Evolutionary conservation across 2,329 filamentous ascomycete genomes (phyloP), one percentile per base, ranked within the genome.

Genomic region (Mycosphaerella sp.): DNA sequence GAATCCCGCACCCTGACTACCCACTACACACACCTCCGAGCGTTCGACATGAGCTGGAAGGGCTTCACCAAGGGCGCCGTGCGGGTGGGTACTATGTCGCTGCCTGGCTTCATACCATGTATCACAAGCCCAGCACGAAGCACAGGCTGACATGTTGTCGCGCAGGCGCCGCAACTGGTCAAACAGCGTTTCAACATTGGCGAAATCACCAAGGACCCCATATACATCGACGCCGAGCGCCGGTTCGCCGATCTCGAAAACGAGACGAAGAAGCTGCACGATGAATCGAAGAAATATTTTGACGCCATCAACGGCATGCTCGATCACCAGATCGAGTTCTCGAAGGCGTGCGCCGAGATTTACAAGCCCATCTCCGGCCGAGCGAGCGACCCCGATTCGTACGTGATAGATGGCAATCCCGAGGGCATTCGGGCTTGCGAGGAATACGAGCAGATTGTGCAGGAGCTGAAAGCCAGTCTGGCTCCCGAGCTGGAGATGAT

Each of bases 251-350:
- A 98, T 74, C 80, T 98, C 58, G 93, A 98, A 73, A 85, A 77
- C 66, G 90, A 98, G 75, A 97, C 93, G 32, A 97, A 96, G 78
- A 91, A 87, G 71, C 83, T 96, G 27, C 91, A 97, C 73, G 89
- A 95, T 75, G 91, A 97, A 72, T 95, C 89, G 50, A 87, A 90
- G 71, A 96, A 95, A 74, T 98, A 98, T 72, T 96, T 95, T 64
- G 84, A 95, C 48, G 88, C 93, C 68, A 96, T 98, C 74, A 96
- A 97, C 74, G 87, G 86, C 77, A 98, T 98, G 93, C 80, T 98
- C 64, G 81, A 77, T 67, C 90, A 97, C 73, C 93, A 98, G 75
- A 97, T 98, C 72, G 91, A 95, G 69, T 98, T 98, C 75, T 95
- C 91, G 63, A 83, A 95, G 73, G 88, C 90, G 60, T 91, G 95